Conservation (phyloP, 306 rosid genomes). For the Prunus davidiana region DNA sequence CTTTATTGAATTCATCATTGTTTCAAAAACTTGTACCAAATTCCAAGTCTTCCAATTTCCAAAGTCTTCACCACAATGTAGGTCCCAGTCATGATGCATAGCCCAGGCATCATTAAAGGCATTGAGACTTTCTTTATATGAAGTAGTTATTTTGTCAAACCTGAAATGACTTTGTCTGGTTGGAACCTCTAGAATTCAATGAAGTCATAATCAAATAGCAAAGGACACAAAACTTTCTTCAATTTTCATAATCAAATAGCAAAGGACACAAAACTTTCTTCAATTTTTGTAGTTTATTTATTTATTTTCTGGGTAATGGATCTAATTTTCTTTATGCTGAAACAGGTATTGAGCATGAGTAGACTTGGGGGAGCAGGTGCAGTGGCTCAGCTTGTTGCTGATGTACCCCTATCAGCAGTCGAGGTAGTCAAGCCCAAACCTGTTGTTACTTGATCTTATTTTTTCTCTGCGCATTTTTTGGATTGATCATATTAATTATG, state of each 20-base stretch:
- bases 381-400: slow-evolving; percentile 97
- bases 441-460: background rate
- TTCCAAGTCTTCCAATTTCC: slow-evolving; percentile 17
- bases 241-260: slow-evolving; percentile 12
- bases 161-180: slow-evolving; percentile 23
- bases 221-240: background rate
- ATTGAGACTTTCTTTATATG: slow-evolving; percentile 9
- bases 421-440: slow-evolving; percentile 36
- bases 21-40: slow-evolving; percentile 23
- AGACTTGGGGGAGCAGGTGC: slow-evolving; percentile 97
- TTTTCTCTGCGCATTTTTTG: background rate
- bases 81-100: slow-evolving; percentile 29
- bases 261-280: slow-evolving; percentile 4
- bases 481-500: background rate
- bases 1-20: slow-evolving; percentile 8
- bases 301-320: background rate
- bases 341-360: slow-evolving; percentile 96
- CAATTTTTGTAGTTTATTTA: slow-evolving; percentile 1
- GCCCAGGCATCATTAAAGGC: slow-evolving; percentile 19
- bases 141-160: slow-evolving; percentile 31
- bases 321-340: background rate
- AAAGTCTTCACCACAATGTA: slow-evolving; percentile 11
- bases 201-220: slow-evolving; percentile 18
- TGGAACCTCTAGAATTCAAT: slow-evolving; percentile 16
- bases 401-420: slow-evolving; percentile 71